Evolutionary conservation across 2,329 filamentous ascomycete species (phyloP).

Genomic region (Zymoseptoria brevis): DNA sequence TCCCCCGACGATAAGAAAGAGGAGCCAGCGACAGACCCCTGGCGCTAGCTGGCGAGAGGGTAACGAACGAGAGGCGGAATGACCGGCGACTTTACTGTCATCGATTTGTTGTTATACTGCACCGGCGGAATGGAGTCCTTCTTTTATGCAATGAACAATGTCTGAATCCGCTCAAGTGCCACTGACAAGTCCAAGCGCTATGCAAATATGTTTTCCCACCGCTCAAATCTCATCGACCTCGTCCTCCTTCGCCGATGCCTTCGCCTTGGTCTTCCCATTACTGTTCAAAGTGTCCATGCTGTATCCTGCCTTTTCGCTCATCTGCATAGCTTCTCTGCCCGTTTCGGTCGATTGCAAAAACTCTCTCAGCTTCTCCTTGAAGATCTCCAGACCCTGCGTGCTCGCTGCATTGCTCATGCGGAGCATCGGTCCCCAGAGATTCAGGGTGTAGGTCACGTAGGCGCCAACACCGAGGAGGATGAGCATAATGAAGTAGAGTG

Average conservation of each 20-base stretch:
- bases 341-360: conserved; percentile 84
- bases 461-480: conserved; percentile 67
- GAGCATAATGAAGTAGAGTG: conserved; percentile 82
- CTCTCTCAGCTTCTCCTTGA: conserved; percentile 82
- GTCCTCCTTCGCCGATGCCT: conserved; percentile 24
- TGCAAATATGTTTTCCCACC: background rate
- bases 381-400: conserved; percentile 78
- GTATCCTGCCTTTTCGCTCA: conserved; percentile 50
- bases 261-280: conserved; percentile 35
- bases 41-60: too few relatives aligned
- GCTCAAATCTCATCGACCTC: conserved; percentile 31
- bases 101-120: background rate
- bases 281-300: conserved; percentile 25
- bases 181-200: background rate
- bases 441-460: conserved; percentile 87
- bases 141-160: background rate
- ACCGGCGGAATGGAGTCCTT: background rate
- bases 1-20: too few relatives aligned
- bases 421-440: conserved; percentile 90
- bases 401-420: conserved; percentile 90
- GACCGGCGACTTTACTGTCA: background rate
- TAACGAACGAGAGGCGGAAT: background rate
- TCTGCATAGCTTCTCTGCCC: conserved; percentile 71
- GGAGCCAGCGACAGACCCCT: too few relatives aligned
- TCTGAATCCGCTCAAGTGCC: background rate